These are phyloP conservation scores for Hygrophoropsis aurantiaca DNA, from an alignment of 768 basidiomycete genomes.

Conservation along the genomic window DNA sequence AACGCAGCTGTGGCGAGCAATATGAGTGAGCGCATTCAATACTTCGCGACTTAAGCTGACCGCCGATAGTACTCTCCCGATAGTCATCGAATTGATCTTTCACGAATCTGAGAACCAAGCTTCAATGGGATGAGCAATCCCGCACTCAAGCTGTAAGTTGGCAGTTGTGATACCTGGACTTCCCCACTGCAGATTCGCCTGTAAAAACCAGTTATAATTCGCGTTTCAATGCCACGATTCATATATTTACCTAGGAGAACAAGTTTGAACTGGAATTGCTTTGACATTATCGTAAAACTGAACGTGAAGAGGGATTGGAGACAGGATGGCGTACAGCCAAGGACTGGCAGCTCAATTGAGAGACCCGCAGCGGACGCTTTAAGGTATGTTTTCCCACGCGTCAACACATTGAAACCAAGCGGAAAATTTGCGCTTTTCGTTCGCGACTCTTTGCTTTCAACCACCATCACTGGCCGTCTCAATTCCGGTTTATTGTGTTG, in stretches of 20 bases:
- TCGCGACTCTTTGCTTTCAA: constrained; percentile 23
- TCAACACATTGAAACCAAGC: constrained; percentile 8
- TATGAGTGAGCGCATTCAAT: constrained; percentile 14
- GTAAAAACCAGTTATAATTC: constrained; percentile 13
- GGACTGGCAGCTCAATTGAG: constrained; percentile 6
- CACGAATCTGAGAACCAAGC: constrained; percentile 93
- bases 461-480: constrained; percentile 37
- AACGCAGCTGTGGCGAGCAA: constrained; percentile 72
- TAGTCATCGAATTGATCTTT: constrained; percentile 97
- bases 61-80: constrained; percentile 92
- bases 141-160: constrained; percentile 4
- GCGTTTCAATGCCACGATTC: not conserved
- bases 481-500: constrained; percentile 14
- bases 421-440: constrained; percentile 30
- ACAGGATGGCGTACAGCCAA: constrained; percentile 18
- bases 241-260: constrained; percentile 79
- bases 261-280: constrained; percentile 94
- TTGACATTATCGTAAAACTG: constrained; percentile 64
- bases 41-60: constrained; percentile 35
- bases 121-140: constrained; percentile 37
- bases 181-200: constrained; percentile 98
- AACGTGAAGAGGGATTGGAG: constrained; percentile 18
- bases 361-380: constrained; percentile 13
- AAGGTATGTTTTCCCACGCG: constrained; percentile 29
- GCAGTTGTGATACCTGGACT: constrained; percentile 71